phyloP scores from a whole-genome alignment of 257 asterid species.

The Fraxinus excelsior region DNA sequence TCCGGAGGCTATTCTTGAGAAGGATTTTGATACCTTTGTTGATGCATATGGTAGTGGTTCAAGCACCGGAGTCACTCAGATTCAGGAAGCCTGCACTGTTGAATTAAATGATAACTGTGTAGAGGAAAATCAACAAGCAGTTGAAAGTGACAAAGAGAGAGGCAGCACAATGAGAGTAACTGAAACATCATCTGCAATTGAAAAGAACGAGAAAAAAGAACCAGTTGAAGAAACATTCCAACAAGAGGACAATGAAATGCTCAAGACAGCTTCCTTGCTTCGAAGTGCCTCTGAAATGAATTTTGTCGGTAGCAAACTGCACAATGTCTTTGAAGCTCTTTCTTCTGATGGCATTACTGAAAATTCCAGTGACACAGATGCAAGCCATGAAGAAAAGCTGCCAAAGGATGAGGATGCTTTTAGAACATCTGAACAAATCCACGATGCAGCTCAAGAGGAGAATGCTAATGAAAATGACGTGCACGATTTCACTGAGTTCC shows the following conservation, averaged over 20 bases:
- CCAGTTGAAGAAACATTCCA: slow-evolving; percentile 27
- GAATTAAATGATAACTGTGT: slow-evolving; percentile 30
- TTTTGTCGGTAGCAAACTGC: slow-evolving; percentile 29
- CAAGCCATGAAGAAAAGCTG: slow-evolving; percentile 31
- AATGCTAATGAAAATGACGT: slow-evolving; percentile 18
- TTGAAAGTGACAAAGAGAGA: slow-evolving; percentile 28
- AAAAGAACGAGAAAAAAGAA: slow-evolving; percentile 36
- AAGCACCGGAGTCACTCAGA: slow-evolving; percentile 29
- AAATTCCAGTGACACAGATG: slow-evolving; percentile 20
- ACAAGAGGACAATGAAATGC: slow-evolving; percentile 33
- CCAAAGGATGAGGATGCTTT: slow-evolving; percentile 34
- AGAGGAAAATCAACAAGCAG: slow-evolving; percentile 34
- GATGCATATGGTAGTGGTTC: slow-evolving; percentile 30
- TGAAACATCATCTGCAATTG: slow-evolving; percentile 34
- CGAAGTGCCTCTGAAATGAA: slow-evolving; percentile 50
- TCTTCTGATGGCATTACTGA: slow-evolving; percentile 35
- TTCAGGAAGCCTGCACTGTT: slow-evolving; percentile 36
- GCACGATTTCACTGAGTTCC: slow-evolving; percentile 30
- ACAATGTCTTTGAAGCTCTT: slow-evolving; percentile 34
- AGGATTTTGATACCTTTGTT: slow-evolving; percentile 37
- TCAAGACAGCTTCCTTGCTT: slow-evolving; percentile 31
- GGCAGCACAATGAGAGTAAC: slow-evolving; percentile 22
- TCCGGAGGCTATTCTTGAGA: slow-evolving; percentile 39
- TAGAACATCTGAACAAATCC: slow-evolving; percentile 27
- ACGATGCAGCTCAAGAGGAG: slow-evolving; percentile 30